Evolutionary conservation across 371 early-diverging fungal species (phyloP).

Genomic region (Umbelopsis sp.): DNA sequence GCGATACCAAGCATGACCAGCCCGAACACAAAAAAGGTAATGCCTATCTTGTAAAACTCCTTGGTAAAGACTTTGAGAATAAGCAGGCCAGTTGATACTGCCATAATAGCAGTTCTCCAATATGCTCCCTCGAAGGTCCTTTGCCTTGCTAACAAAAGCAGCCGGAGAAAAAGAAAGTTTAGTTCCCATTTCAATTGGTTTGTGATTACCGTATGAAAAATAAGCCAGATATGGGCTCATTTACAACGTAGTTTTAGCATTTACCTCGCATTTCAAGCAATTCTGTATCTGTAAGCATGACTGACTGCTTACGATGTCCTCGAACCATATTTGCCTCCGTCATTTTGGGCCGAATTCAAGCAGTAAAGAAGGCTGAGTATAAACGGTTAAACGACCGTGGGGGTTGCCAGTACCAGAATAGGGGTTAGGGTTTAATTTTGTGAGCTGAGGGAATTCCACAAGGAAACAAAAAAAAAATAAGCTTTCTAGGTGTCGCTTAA

Average conservation of each 20-base stretch:
- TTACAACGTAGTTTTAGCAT: not conserved
- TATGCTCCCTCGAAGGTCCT: slow-evolving; percentile 83
- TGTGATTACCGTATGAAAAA: not conserved
- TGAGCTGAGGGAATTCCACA: not conserved
- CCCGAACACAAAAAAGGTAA: slow-evolving; percentile 75
- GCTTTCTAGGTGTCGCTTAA: not conserved
- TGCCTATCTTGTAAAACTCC: slow-evolving; percentile 73
- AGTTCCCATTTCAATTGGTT: not conserved
- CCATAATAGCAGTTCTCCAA: slow-evolving; percentile 73
- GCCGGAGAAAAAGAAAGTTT: not conserved
- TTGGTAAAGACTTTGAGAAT: slow-evolving; percentile 71
- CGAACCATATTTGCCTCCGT: slow-evolving; percentile 27
- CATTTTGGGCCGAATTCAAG: not conserved
- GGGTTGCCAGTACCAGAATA: not conserved
- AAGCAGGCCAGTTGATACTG: slow-evolving; percentile 71
- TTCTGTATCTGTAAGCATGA: slow-evolving; percentile 39
- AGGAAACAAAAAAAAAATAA: not conserved
- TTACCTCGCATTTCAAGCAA: slow-evolving; percentile 50
- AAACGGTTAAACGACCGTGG: too few relatives aligned
- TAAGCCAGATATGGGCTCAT: not conserved
- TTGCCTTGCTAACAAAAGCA: slow-evolving; percentile 59
- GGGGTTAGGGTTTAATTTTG: not conserved
- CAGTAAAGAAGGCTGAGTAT: not conserved
- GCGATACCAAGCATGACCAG: slow-evolving; percentile 69
- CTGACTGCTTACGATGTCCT: slow-evolving; percentile 50